Conservation (phyloP, 805 yeast species). For the Barnettozyma wickerhamii region DNA sequence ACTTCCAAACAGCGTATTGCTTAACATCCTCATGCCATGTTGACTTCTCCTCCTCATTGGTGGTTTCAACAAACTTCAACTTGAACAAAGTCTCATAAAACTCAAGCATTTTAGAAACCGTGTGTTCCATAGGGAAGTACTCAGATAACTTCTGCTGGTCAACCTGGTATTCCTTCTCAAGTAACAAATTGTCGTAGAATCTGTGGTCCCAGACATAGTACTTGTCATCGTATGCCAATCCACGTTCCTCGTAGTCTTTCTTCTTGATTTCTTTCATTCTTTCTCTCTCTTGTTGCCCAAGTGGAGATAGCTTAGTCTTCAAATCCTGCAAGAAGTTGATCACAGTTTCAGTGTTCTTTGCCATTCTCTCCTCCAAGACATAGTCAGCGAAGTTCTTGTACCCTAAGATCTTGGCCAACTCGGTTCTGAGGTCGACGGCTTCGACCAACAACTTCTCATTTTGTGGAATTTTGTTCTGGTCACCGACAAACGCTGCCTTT, state of each 20-base stretch:
- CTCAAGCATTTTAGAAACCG: slow-evolving; percentile 63
- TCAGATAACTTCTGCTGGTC: slow-evolving; percentile 70
- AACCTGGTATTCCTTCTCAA: slow-evolving; percentile 66
- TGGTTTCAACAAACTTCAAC: slow-evolving; percentile 54
- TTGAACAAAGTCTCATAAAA: slow-evolving; percentile 69
- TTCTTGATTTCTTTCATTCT: slow-evolving; percentile 48
- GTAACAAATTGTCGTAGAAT: slow-evolving; percentile 58
- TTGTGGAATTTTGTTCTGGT: slow-evolving; percentile 61
- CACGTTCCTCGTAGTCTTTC: slow-evolving; percentile 43
- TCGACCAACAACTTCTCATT: slow-evolving; percentile 58
- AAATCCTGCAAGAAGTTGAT: slow-evolving; percentile 59
- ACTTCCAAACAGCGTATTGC: slow-evolving; percentile 66
- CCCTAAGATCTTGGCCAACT: slow-evolving; percentile 61
- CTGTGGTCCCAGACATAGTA: slow-evolving; percentile 72
- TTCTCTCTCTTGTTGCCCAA: slow-evolving; percentile 52
- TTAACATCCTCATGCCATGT: slow-evolving; percentile 81
- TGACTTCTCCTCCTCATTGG: slow-evolving; percentile 31
- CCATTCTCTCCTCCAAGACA: slow-evolving; percentile 76
- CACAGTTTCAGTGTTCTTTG: slow-evolving; percentile 61
- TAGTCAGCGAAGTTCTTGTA: slow-evolving; percentile 66
- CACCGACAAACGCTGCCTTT: slow-evolving; percentile 58
- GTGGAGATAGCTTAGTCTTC: slow-evolving; percentile 50
- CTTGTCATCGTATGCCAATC: slow-evolving; percentile 35
- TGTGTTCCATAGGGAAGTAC: slow-evolving; percentile 69
- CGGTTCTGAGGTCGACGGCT: slow-evolving; percentile 57